Evolutionary conservation across 75 land plant species (phyloP), one percentile per base, ranked within the genome.

Genomic region (Cryptomeria japonica): DNA sequence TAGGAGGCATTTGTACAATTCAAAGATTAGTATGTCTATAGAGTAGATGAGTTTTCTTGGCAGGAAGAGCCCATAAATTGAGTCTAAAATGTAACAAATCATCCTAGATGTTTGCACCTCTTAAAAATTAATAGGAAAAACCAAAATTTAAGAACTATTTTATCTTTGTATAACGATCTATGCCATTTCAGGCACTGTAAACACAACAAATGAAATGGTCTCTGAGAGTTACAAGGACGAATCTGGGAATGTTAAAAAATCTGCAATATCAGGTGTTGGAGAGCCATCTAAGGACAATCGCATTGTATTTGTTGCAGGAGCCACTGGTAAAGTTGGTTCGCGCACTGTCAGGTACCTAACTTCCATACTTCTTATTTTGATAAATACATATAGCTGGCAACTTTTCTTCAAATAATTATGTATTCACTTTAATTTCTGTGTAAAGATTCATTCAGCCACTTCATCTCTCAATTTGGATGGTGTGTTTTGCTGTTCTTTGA

Each of bases 291-390:
- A 93, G 85, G 92, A 94, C 83, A 84, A 90, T n/a, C 91, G 92
- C 87, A 85, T 95, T 79, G 96, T 91, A 11, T 97, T 95, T 90
- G 99, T 97, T 80, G 99, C 99, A 79, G 99, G 99, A 88, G 98
- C 98, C 5, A 97, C 99, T 46, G 99, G 99, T 86, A 93, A 89
- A 92, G 99, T 97, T 72, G 99, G 99, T 73, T 96, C 97, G n/a
- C 93, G 99, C 55, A 91, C 94, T 84, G 96, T 97, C 41, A 97
- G 96, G 99, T 97, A 22, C 49, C 58, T 84, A 44, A 28, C 75
- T 85, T 34, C 34, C 84, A 18, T 68, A 16, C 61, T 86, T 3
- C 37, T 84, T 44, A 42, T 82, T 83, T 88, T 86, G 53, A 82
- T 82, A 46, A 82, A 82, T 44, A 46, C 2, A n/a, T 37, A 39